Conservation (phyloP, 805 yeast genomes). For the Candida bentonensis region DNA sequence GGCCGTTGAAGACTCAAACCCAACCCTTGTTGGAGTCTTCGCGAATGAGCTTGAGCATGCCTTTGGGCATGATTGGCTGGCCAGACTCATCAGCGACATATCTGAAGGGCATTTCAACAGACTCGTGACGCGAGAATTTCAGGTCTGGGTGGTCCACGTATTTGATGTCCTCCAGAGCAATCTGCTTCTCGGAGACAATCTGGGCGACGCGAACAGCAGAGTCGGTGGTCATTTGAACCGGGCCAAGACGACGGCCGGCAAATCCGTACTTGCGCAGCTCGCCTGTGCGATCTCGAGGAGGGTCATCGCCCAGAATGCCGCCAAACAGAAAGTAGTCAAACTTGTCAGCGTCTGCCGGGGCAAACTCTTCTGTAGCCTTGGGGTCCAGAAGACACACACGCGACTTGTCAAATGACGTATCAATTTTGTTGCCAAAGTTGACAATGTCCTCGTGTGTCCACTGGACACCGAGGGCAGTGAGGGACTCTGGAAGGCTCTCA, state of each 20-base stretch:
- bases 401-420: conserved; percentile 25
- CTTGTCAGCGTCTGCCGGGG: conserved; percentile 47
- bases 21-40: conserved; percentile 68
- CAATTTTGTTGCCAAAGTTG: conserved; percentile 19
- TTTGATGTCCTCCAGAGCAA: conserved; percentile 53
- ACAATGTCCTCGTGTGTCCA: conserved; percentile 70
- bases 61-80: conserved; percentile 77
- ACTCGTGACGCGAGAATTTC: conserved; percentile 72
- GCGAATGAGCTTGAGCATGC: conserved; percentile 78
- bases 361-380: conserved; percentile 58
- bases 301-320: conserved; percentile 87
- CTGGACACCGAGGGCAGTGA: conserved; percentile 36
- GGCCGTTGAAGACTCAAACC: too few species aligned
- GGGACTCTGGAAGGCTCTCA: conserved; percentile 50
- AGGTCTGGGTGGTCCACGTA: conserved; percentile 93
- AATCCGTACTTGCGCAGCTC: conserved; percentile 79
- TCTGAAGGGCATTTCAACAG: conserved; percentile 96
- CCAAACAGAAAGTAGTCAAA: conserved; percentile 92
- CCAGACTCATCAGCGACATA: conserved; percentile 53
- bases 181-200: conserved; percentile 47
- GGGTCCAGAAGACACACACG: conserved; percentile 83
- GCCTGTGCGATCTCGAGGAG: conserved; percentile 81
- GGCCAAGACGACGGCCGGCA: conserved; percentile 76
- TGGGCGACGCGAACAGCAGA: conserved; percentile 92
- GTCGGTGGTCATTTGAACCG: conserved; percentile 92